Evolutionary conservation across 305 asterid genomes (phyloP).

Genomic region (Ajuga reptans): DNA sequence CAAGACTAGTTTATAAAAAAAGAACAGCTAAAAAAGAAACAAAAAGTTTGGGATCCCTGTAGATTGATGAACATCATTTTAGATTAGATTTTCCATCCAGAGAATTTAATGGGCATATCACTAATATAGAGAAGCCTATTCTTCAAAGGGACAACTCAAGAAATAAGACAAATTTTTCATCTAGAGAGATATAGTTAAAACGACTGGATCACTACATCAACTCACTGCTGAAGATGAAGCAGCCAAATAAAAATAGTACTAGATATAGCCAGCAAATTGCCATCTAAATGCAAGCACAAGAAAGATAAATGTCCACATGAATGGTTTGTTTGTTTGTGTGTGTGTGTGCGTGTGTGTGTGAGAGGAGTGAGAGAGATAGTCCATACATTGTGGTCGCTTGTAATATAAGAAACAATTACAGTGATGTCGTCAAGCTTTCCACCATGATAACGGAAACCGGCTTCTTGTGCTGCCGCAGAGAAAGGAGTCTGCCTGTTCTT

Average conservation of each 20-base stretch:
- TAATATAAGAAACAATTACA: constrained; percentile 72
- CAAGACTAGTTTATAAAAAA: not conserved
- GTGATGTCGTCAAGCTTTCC: constrained; percentile 96
- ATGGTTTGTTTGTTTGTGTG: not conserved
- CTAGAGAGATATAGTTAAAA: not conserved
- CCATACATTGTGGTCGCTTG: constrained; percentile 55
- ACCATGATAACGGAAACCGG: constrained; percentile 88
- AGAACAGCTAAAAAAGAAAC: not conserved
- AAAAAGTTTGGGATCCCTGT: not conserved
- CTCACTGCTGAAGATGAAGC: not conserved
- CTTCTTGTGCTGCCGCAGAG: constrained; percentile 98
- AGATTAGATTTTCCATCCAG: not conserved
- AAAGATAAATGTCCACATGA: not conserved
- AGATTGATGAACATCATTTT: not conserved
- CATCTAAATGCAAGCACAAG: not conserved
- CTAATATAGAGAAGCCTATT: not conserved
- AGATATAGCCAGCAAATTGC: not conserved
- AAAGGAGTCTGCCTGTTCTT: constrained; percentile 90
- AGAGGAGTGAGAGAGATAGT: constrained; percentile 20
- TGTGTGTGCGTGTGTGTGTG: not conserved
- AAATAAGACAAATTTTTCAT: not conserved
- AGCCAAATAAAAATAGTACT: too few relatives aligned
- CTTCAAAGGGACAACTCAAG: not conserved
- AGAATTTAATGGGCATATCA: not conserved
- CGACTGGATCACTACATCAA: not conserved